phyloP scores from a whole-genome alignment of 2,329 filamentous ascomycete genomes.

The Hypoxylon sp. region DNA sequence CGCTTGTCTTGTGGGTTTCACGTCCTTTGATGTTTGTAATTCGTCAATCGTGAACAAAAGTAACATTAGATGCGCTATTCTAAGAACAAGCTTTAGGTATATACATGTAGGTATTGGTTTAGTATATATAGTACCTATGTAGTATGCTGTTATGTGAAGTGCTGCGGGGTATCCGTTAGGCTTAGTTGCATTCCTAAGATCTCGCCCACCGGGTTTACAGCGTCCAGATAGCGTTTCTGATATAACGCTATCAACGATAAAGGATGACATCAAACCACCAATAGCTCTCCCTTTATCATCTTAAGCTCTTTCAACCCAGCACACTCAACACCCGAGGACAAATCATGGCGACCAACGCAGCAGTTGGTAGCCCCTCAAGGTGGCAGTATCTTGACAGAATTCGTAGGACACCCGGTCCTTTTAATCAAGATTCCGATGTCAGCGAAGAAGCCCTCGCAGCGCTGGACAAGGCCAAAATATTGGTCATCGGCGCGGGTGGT shows the following conservation, averaged over 20 bases:
- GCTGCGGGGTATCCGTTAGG: slow-evolving; percentile 1
- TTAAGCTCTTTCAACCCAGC: slow-evolving; percentile 16
- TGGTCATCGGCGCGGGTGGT: slow-evolving; percentile 90
- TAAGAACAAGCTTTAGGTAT: too few relatives aligned
- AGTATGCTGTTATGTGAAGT: not conserved
- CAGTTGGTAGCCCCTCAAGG: slow-evolving; percentile 40
- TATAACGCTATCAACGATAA: slow-evolving; percentile 40
- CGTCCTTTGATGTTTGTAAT: not conserved
- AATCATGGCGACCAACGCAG: slow-evolving; percentile 44
- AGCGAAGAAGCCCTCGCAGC: slow-evolving; percentile 67
- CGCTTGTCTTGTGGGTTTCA: not conserved
- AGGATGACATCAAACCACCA: slow-evolving; percentile 42
- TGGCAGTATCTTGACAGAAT: slow-evolving; percentile 91
- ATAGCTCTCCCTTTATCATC: slow-evolving; percentile 2
- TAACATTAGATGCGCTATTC: not conserved
- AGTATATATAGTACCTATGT: too few relatives aligned
- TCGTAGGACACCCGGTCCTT: slow-evolving; percentile 82
- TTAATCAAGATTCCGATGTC: slow-evolving; percentile 76
- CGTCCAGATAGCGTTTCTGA: slow-evolving; percentile 2
- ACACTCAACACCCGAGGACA: slow-evolving; percentile 6
- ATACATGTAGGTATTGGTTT: too few relatives aligned
- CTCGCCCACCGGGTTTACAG: slow-evolving; percentile 25
- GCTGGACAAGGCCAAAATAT: slow-evolving; percentile 80
- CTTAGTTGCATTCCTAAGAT: not conserved
- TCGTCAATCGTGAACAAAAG: not conserved